phyloP scores from a whole-genome alignment of 495 filamentous ascomycete genomes.

The Penicillium cosmopolitanum region DNA sequence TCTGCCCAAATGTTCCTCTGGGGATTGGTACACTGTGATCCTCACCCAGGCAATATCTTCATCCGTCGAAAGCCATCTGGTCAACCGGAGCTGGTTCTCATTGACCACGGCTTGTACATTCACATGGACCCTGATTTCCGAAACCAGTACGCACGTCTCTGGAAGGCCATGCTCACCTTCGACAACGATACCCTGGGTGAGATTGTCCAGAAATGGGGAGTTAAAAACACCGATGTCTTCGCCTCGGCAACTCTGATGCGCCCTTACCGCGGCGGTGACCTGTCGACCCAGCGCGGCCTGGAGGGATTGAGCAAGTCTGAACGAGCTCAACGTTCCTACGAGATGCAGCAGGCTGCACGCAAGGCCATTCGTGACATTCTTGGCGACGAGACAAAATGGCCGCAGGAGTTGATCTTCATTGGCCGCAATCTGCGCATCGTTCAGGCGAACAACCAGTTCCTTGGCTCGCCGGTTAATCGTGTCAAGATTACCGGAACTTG shows the following conservation, averaged over 20 bases:
- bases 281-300: slow-evolving; percentile 62
- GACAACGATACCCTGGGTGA: slow-evolving; percentile 78
- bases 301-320: slow-evolving; percentile 61
- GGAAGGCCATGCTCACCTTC: slow-evolving; percentile 90
- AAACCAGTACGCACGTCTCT: slow-evolving; percentile 88
- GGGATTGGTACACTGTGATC: slow-evolving; percentile 92
- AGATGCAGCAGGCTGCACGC: slow-evolving; percentile 83
- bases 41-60: slow-evolving; percentile 97
- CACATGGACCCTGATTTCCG: slow-evolving; percentile 83
- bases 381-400: slow-evolving; percentile 89
- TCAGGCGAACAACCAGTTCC: slow-evolving; percentile 77
- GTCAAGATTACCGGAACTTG: slow-evolving; percentile 93
- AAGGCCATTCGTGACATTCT: slow-evolving; percentile 83
- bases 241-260: slow-evolving; percentile 87
- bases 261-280: slow-evolving; percentile 85
- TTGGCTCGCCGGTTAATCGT: slow-evolving; percentile 91
- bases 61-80: slow-evolving; percentile 82
- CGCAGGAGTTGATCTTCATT: slow-evolving; percentile 91
- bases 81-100: slow-evolving; percentile 85
- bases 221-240: slow-evolving; percentile 87
- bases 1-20: slow-evolving; percentile 96
- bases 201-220: slow-evolving; percentile 79
- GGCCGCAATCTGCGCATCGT: slow-evolving; percentile 95
- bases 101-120: slow-evolving; percentile 96
- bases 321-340: slow-evolving; percentile 65